phyloP scores from a whole-genome alignment of 305 asterid genomes.

The Rubia peregrina region DNA sequence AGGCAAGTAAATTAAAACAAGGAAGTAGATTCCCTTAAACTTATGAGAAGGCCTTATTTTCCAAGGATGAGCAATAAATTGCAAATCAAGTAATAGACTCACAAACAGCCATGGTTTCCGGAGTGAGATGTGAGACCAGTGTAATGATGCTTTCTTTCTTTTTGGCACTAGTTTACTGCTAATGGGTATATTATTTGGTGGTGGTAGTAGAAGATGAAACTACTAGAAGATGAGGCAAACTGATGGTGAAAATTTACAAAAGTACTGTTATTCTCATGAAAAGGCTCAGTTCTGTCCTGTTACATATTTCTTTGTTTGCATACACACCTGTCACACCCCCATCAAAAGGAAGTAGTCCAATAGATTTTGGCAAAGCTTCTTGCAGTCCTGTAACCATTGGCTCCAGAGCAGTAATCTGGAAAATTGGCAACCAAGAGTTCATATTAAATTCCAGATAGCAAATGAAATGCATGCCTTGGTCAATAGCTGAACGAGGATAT shows the following conservation, averaged over 20 bases:
- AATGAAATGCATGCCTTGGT: background rate
- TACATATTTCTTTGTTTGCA: background rate
- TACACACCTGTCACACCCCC: slow-evolving; percentile 86
- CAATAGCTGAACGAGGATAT: background rate
- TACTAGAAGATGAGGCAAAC: background rate
- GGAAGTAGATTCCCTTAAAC: background rate
- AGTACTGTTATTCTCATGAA: background rate
- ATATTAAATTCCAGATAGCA: slow-evolving; percentile 8
- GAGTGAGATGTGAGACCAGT: background rate
- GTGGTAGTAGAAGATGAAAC: background rate
- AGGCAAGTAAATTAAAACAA: background rate
- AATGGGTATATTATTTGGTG: background rate
- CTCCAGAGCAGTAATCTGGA: slow-evolving; percentile 80
- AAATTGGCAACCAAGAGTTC: slow-evolving; percentile 18
- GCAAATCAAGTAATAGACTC: background rate
- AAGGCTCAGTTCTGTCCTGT: background rate
- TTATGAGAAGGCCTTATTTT: background rate
- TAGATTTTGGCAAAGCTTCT: slow-evolving; percentile 90
- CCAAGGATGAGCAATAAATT: background rate
- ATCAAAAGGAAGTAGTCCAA: slow-evolving; percentile 90
- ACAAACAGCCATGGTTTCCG: background rate
- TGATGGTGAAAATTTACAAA: background rate
- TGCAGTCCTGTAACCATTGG: slow-evolving; percentile 82
- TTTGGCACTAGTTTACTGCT: background rate
- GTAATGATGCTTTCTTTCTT: background rate